phyloP scores from a whole-genome alignment of 1,284 basidiomycete species.

The Sporisorium iseilematis-ciliati region DNA sequence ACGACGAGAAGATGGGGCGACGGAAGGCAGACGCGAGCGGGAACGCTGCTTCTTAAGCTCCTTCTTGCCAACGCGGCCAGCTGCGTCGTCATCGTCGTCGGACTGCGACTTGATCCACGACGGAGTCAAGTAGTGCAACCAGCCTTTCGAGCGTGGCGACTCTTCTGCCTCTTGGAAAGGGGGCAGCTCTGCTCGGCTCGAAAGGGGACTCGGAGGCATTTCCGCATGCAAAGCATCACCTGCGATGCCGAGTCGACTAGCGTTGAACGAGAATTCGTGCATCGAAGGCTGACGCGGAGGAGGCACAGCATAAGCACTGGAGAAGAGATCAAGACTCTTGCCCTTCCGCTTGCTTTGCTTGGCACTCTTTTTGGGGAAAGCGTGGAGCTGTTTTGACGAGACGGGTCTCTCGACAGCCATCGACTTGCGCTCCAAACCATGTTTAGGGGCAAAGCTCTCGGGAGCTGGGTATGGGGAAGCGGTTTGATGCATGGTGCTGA shows the following conservation, averaged over 20 bases:
- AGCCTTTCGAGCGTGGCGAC: conserved; percentile 2
- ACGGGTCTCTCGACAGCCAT: neutral
- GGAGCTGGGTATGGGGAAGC: too few species aligned
- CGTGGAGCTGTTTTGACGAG: neutral
- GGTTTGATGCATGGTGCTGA: conserved; percentile 6
- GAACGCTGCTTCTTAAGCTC: conserved; percentile 3
- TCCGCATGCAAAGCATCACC: conserved; percentile 10
- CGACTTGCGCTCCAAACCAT: neutral
- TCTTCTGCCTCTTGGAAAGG: conserved; percentile 3
- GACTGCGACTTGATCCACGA: conserved; percentile 4
- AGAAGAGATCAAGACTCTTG: conserved; percentile 15
- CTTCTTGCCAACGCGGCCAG: neutral
- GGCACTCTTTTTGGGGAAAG: neutral
- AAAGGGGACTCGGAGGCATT: conserved; percentile 16
- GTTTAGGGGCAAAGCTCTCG: neutral
- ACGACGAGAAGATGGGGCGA: neutral
- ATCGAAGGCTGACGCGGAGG: neutral
- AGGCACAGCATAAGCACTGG: neutral
- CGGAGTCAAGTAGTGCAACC: conserved; percentile 13
- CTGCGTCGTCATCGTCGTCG: neutral
- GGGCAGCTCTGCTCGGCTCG: conserved; percentile 3
- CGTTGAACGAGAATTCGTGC: conserved; percentile 13
- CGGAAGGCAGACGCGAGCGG: conserved; percentile 1
- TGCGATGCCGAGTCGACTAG: conserved; percentile 19
- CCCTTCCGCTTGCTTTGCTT: conserved; percentile 2